Evolutionary conservation across 441 rosid genomes (phyloP), one percentile per base, ranked within the genome.

Genomic region (Bocquillonia castaneifolia): DNA sequence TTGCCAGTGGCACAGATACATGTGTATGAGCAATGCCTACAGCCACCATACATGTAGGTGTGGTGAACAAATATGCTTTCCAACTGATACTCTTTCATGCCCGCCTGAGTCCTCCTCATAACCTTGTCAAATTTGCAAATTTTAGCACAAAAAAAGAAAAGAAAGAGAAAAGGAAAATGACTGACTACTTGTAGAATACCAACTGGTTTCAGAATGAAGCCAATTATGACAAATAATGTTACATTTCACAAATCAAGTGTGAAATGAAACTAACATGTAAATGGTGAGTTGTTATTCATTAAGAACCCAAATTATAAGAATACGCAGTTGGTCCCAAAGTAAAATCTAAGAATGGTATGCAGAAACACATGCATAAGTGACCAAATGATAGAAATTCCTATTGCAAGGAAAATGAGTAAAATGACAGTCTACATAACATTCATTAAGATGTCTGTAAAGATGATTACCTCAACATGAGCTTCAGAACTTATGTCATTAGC

Each of bases 1-100:
- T 84, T 96, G 64, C 98, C 98, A 51, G 98, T 88, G 58, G 98
- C 98, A 76, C 97, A 93, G 23, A 93, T 86, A 77, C 98, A 91
- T 39, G 97, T 93, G 79, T 93, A 93, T 37, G 97, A 91, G 80
- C 96, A 89, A 73, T 89, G 96, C 85, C 98, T 85, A 76, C 98
- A 93, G 63, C 97, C 94, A 64, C 98, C 96, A 50, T 88, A 89
- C 94, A 91, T 88, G 77, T 93, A 91, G 22, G 88, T 88, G 79
- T 93, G 97, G 78, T 91, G 98, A 72, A 89, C 86, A 84, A 93
- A 93, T 80, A 84, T 82, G 82, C 98, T 93, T 80, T 93, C 98
- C 86, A 91, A 79, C 81, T 91, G 97, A 82, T 91, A 93, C 74
- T 93, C 98, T 79, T 77, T 88, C 94, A 91, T 88, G 71, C 85